Evolutionary conservation across 192 early-diverging fungal species (phyloP).

Genomic region (Backusella circina): DNA sequence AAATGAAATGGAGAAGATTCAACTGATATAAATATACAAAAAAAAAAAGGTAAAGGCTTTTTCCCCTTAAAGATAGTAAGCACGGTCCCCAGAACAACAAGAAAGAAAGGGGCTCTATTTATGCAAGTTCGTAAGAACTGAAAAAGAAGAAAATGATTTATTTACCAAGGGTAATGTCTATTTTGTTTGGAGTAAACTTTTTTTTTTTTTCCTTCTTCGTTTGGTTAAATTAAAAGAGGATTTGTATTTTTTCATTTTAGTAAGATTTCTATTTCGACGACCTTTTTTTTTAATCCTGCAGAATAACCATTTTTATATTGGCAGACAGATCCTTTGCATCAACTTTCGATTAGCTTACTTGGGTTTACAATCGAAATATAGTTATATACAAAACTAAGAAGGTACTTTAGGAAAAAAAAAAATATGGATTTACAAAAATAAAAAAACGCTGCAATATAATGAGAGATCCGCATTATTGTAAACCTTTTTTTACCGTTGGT

Average conservation of each 20-base stretch:
- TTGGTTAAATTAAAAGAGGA: slow-evolving; percentile 10
- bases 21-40: not conserved
- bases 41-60: not conserved
- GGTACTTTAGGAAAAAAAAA: not conserved
- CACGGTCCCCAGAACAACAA: slow-evolving; percentile 4
- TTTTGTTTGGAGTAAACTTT: slow-evolving; percentile 4
- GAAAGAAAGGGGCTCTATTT: not conserved
- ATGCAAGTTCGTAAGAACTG: not conserved
- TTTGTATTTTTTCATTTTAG: slow-evolving; percentile 7
- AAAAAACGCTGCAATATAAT: not conserved
- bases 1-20: not conserved
- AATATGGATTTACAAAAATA: not conserved
- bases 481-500: not conserved
- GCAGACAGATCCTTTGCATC: not conserved
- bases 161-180: not conserved
- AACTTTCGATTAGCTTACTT: not conserved
- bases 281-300: slow-evolving; percentile 7
- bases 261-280: slow-evolving; percentile 11
- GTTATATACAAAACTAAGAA: not conserved
- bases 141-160: not conserved
- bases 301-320: not conserved
- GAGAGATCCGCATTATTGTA: not conserved
- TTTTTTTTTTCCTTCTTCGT: slow-evolving; percentile 1
- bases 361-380: not conserved
- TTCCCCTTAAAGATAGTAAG: slow-evolving; percentile 8